These are phyloP conservation scores for Leishmania gerbilli DNA, from an alignment of 208 protist genomes.

Conservation along the genomic window DNA sequence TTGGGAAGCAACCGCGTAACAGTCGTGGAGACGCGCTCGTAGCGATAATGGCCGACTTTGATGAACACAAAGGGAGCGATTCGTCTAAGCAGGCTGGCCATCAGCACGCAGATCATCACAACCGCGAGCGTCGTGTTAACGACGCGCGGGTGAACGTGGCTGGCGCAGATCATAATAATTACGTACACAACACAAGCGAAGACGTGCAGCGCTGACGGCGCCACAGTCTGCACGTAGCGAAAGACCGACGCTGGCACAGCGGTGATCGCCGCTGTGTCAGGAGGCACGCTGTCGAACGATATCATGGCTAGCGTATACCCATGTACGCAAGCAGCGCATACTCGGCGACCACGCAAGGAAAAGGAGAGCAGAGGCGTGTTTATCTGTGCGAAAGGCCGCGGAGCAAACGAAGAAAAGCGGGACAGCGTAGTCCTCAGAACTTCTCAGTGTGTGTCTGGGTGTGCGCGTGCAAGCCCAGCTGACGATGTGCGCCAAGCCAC, in stretches of 20 bases:
- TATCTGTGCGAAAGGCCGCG: background rate
- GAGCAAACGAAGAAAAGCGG: background rate
- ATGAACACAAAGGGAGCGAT: constrained; percentile 15
- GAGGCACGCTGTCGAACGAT: constrained; percentile 26
- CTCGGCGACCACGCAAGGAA: background rate
- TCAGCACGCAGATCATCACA: constrained; percentile 14
- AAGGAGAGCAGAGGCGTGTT: background rate
- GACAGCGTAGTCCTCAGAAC: too few species aligned
- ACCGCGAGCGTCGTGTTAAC: background rate
- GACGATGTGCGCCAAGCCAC: background rate
- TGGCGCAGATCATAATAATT: constrained; percentile 2
- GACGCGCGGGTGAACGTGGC: background rate
- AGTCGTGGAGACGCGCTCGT: constrained; percentile 22
- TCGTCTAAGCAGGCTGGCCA: constrained; percentile 22
- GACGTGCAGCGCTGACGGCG: constrained; percentile 12
- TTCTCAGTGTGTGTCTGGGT: background rate
- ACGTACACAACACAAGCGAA: constrained; percentile 14
- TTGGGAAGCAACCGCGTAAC: constrained; percentile 26
- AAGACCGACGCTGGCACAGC: constrained; percentile 16
- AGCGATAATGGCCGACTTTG: constrained; percentile 25
- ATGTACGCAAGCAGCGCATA: background rate
- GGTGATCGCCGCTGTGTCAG: constrained; percentile 18
- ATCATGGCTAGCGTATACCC: constrained; percentile 3
- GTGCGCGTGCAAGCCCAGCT: background rate
- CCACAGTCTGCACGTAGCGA: constrained; percentile 17